A percentile compares a stretch with the other conserved stretches of the same genome.
phyloP scores from a whole-genome alignment of 2,329 filamentous ascomycete species.

The Fusarium euwallaceae region DNA sequence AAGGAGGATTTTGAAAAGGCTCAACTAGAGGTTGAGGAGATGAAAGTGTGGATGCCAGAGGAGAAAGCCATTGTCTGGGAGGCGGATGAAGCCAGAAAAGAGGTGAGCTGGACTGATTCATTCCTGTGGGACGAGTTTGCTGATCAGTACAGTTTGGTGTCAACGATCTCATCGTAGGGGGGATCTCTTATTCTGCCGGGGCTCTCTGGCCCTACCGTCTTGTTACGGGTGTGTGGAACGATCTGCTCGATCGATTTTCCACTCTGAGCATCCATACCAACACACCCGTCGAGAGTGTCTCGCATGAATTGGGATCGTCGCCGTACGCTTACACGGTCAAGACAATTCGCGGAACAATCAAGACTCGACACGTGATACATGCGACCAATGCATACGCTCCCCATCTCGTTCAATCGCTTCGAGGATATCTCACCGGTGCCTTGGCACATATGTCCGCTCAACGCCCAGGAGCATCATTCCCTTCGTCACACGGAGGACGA shows the following conservation, averaged over 20 bases:
- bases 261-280: conserved; percentile 55
- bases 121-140: neutral
- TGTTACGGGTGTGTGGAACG: conserved; percentile 60
- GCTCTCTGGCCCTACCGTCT: conserved; percentile 66
- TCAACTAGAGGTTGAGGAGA: conserved; percentile 49
- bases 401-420: conserved; percentile 64
- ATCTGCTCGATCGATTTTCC: conserved; percentile 53
- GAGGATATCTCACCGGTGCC: conserved; percentile 59
- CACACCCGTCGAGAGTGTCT: conserved; percentile 53
- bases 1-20: conserved; percentile 51
- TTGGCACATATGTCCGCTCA: conserved; percentile 66
- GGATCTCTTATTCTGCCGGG: conserved; percentile 60
- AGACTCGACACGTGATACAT: conserved; percentile 66
- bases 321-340: conserved; percentile 54
- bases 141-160: conserved; percentile 51
- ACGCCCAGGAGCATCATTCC: conserved; percentile 53
- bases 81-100: conserved; percentile 49
- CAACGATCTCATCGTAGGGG: conserved; percentile 55
- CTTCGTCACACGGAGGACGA: conserved; percentile 48
- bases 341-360: conserved; percentile 60
- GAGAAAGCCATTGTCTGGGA: conserved; percentile 52
- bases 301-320: conserved; percentile 5
- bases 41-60: conserved; percentile 57
- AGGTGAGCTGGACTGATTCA: conserved; percentile 35
- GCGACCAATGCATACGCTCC: conserved; percentile 68